Conservation (phyloP, 306 rosid species). For the Prunus mume region DNA sequence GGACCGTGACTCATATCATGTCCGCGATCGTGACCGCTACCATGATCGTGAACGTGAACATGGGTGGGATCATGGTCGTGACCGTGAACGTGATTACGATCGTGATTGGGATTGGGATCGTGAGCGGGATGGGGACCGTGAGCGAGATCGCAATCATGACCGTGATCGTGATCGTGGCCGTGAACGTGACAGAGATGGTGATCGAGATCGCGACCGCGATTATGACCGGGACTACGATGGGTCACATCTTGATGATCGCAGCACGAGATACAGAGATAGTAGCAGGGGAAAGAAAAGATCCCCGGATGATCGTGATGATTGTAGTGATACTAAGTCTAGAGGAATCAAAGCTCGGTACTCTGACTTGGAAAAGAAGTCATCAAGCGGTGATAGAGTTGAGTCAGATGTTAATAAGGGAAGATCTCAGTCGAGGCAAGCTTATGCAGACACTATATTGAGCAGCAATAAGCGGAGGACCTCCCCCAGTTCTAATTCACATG, state of each 20-base stretch:
- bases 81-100: conserved; percentile 30
- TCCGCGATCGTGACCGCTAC: conserved; percentile 40
- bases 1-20: conserved; percentile 34
- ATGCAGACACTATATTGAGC: conserved; percentile 46
- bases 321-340: conserved; percentile 61
- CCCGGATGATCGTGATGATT: conserved; percentile 74
- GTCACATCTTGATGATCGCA: conserved; percentile 64
- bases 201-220: conserved; percentile 43
- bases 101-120: conserved; percentile 30
- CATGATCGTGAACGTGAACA: conserved; percentile 36
- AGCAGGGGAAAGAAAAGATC: conserved; percentile 81
- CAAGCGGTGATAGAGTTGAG: conserved; percentile 61
- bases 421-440: conserved; percentile 69
- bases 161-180: conserved; percentile 54
- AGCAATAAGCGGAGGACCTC: conserved; percentile 68
- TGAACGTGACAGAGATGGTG: conserved; percentile 49
- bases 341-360: conserved; percentile 56
- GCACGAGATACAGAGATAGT: conserved; percentile 57
- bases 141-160: conserved; percentile 55
- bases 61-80: conserved; percentile 38
- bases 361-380: conserved; percentile 68
- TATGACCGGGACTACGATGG: conserved; percentile 53
- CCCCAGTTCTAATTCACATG: conserved; percentile 56
- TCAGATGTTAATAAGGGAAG: conserved; percentile 70
- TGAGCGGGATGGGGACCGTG: conserved; percentile 54